Evolutionary conservation across 1,284 basidiomycete genomes (phyloP), one percentile per base, ranked within the genome.

Genomic region (Moesziomyces globuligerus): DNA sequence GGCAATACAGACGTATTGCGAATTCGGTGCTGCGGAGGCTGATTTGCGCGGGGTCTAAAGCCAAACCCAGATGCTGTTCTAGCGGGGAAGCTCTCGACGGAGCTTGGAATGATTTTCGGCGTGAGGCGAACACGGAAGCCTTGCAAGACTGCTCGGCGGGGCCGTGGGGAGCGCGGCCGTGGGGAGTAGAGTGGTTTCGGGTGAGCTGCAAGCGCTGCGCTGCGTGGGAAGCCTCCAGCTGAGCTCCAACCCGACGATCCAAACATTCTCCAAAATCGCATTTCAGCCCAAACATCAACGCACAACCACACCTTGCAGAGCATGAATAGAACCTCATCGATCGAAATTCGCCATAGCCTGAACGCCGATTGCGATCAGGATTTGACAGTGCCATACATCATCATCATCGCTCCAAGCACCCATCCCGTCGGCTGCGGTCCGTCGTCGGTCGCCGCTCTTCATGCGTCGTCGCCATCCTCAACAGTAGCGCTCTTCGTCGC

Each of bases 391-490:
- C n/a, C n/a, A n/a, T n/a, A n/a, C n/a, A n/a, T n/a, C n/a, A n/a
- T 17, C 15, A 8, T 17, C 32, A 34, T 34, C 32, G 32, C 15
- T 13, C 32, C n/a, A n/a, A 34, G 32, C 7, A 34, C 11, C 15
- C 15, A 34, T 17, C 32, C 15, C 17, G 15, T 34, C 32, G 15
- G 32, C 32, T 34, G 15, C 10, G 32, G 15, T n/a, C 17, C 8
- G 15, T 4, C 10, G 3, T 11, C 15, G 10, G 29, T 13, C 17
- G 10, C 10, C 11, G 37, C 5, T 21, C 15, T 4, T 26, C n/a
- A 44, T 7, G 20, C 47, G 21, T 48, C 47, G 13, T 48, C 47
- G 17, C 47, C 47, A 28, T 48, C 47, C 20, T 48, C 47, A 36
- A 48, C 47, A 8, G 47, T 48, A 15, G 47, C 37, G 5, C 10